Base-by-base conservation (phyloP, 1,284 basidiomycete genomes). In the Moesziomyces parantarcticus region DNA sequence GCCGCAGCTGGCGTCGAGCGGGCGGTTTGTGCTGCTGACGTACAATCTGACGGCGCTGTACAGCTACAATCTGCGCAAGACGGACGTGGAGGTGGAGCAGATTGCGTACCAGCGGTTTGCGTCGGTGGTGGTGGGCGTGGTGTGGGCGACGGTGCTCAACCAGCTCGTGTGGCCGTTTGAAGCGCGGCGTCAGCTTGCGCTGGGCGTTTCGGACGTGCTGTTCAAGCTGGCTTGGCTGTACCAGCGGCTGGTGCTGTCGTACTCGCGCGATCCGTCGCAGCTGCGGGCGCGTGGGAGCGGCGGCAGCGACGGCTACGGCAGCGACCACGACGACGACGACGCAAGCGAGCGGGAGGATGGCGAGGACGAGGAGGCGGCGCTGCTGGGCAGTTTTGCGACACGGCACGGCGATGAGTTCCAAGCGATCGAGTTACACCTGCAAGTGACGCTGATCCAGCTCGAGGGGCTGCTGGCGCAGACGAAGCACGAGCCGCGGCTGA, bases 81-180 rank as follows among this genome's bases (percentile, higher is more conserved):
- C 87, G 22, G 90, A 93, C 61, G 78, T 91, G 4, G 88, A 90
- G 3, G 90, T 93, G 0, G 81, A 90, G 36, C 85, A 89, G 41
- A 89, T 97, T 49, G 95, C 93, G 0, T 86, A 88, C 45, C 88
- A 90, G 77, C 90, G 95, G 54, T 90, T 91, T 0, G 80, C 91
- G 4, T 88, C 93, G 22, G 95, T 99, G n/a, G 90, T 89, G 0
- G 88, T 89, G 7, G 95, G 95, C 16, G 93, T 96, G 0, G 83
- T 95, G 1, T 98, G 92, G 91, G 94, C 94, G 0, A 89, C 90
- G 3, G 84, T 97, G 26, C 89, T 97, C 14, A 94, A 92, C 7
- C 87, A 92, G 48, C 91, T 92, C 70, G 93, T 94, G 90, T 98
- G 95, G 94, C 95, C 96, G 1, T 89, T 92, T 21, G 95, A 97